Conservation (phyloP, 352 stramenopile species). For the Phytophthora ramorum region DNA sequence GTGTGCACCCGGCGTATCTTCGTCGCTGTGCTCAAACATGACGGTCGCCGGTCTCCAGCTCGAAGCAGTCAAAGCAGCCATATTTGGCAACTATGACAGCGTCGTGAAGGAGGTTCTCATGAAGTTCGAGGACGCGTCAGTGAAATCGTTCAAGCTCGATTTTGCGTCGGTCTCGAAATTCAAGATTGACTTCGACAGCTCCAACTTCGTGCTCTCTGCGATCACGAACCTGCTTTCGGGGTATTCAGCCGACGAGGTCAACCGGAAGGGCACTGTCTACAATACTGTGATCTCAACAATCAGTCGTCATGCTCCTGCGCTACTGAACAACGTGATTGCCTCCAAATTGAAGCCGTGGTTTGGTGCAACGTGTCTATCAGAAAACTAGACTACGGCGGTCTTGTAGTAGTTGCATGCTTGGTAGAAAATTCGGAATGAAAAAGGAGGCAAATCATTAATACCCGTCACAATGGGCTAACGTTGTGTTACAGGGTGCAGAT, state of each 20-base stretch:
- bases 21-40: conserved; percentile 51
- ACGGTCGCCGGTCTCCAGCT: conserved; percentile 38
- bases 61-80: conserved; percentile 22
- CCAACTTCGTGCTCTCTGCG: conserved; percentile 36
- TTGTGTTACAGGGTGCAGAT: too few species aligned
- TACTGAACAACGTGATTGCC: conserved; percentile 55
- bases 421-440: too few species aligned
- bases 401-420: too few species aligned
- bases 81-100: conserved; percentile 26
- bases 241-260: conserved; percentile 54
- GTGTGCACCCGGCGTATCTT: conserved; percentile 23
- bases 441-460: too few species aligned
- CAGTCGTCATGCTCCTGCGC: conserved; percentile 39
- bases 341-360: conserved; percentile 45
- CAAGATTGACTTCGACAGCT: conserved; percentile 48
- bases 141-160: conserved; percentile 38
- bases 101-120: conserved; percentile 45
- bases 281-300: conserved; percentile 38
- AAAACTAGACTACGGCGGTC: too few species aligned
- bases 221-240: conserved; percentile 43
- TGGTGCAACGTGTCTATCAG: conserved; percentile 46
- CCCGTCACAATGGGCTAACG: too few species aligned
- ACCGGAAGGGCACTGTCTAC: conserved; percentile 62
- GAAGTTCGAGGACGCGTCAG: conserved; percentile 36
- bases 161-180: conserved; percentile 54